Evolutionary conservation across 495 filamentous ascomycete genomes (phyloP).

Genomic region (Xylona heveae): DNA sequence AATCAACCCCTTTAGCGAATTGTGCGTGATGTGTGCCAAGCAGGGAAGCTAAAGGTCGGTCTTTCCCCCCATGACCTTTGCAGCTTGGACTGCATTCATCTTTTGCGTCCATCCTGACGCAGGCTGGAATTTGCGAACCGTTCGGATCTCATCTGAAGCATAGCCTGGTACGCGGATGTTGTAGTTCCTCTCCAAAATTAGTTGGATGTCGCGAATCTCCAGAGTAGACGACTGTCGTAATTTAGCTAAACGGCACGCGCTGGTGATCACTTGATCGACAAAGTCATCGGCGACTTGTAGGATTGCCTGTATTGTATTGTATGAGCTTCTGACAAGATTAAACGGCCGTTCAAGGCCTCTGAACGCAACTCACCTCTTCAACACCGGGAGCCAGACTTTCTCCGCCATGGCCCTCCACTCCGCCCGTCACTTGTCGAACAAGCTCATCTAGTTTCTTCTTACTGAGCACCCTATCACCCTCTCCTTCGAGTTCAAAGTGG

Average conservation of each 20-base stretch:
- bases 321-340: no score
- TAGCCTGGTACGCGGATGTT: constrained; percentile 96
- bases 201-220: constrained; percentile 84
- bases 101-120: constrained; percentile 77
- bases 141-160: constrained; percentile 79
- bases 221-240: constrained; percentile 70
- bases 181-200: constrained; percentile 89
- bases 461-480: constrained; percentile 71
- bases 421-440: constrained; percentile 79
- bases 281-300: constrained; percentile 86
- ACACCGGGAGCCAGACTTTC: constrained; percentile 68
- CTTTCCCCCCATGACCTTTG: constrained; percentile 50
- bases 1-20: neutral
- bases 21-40: neutral
- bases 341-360: no score
- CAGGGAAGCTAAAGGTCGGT: constrained; percentile 16
- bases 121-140: constrained; percentile 78
- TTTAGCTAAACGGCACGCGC: constrained; percentile 81
- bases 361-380: constrained; percentile 68
- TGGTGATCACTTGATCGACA: constrained; percentile 69
- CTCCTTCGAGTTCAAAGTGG: constrained; percentile 63
- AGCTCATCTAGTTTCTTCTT: constrained; percentile 95
- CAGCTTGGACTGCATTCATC: constrained; percentile 86
- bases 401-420: constrained; percentile 42
- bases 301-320: constrained; percentile 49